Evolutionary conservation across 805 yeast species (phyloP), one percentile per base, ranked within the genome.

Genomic region (Naumovozyma baii): DNA sequence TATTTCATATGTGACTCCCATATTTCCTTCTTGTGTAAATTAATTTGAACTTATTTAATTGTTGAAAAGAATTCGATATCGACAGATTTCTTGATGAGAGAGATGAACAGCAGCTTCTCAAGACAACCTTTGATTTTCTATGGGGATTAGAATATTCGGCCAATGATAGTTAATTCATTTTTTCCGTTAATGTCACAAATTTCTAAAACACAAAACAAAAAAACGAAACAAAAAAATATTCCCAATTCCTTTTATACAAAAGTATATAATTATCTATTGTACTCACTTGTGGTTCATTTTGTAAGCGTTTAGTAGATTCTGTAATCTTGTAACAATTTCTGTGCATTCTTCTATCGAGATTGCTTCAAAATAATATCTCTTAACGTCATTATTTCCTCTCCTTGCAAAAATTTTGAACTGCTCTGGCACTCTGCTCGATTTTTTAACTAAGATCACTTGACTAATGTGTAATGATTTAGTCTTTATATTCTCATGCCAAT

Each of bases 291-390:
- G 62, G 41, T 67, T 66, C 55, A 69, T 65, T 37, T 62, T 69
- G 49, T 78, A 79, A 1, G 78, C 75, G 37, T 68, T 70, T 29
- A 74, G 63, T 26, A 83, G 68, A 52, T 72, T 69, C 36, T 71
- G 70, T 35, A 90, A 68, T 49, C 80, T 80, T n/a, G 72, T 66
- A 7, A 90, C 81, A 39, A 90, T 88, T 45, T 83, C 94, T 29
- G 68, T 70, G 34, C 92, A 76, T 42, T 82, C 82, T 2, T 57
- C 56, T 0, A 70, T 65, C 34, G 69, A 73, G 4, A 68, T 67
- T 0, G 95, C 92, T 51, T 88, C 96, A 41, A 90, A 70, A 51
- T 86, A 94, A 57, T 90, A 88, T 50, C 92, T 75, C 58, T 88
- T 87, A 25, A 81, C 74, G 2, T 83, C 81, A 2, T 72, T 71